Base-by-base conservation (phyloP, 208 protist species). In the Acanthamoeba healyi region DNA sequence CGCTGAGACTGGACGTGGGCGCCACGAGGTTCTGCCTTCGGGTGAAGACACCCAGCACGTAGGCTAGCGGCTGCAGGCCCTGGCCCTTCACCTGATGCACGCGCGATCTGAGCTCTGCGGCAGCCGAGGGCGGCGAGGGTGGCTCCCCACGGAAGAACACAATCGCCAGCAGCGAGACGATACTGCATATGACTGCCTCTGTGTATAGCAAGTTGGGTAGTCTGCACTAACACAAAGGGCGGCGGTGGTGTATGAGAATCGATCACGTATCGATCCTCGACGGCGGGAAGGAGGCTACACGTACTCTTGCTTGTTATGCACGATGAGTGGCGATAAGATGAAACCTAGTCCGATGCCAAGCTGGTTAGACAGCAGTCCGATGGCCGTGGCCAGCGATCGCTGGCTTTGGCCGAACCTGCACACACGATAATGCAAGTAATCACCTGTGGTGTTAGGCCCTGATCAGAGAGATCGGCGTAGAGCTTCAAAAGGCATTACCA, bases 71-170 rank as follows among this genome's bases (percentile, higher is more conserved):
- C n/a, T n/a, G n/a, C n/a, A n/a, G n/a, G n/a, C n/a, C n/a, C 29
- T 24, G 14, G n/a, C 70, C 70, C 38, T 79, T 38, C 5, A 7
- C 6, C n/a, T 67, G 58, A 42, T 42, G n/a, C 12, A 79, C 70
- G 29, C 70, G 70, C 12, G 10, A 42, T 32, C 24, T 79, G 70
- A 79, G 70, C 38, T 79, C 79, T 5, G 79, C 79, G 14, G 79
- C 19, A 6, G 79, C 79, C 3, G 46, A 63, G 7, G 79, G 79
- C 38, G 79, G 79, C 36, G 79, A 63, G 14, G 79, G 79, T 4
- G 79, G 14, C 40, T 54, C 79, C 3, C 79, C 79, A 9, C 79
- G 40, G 79, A 87, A 87, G 79, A 87, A 87, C 34, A 61, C 38
- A 42, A 87, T 87, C 38, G 49, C 46, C 15, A 40, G 44, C 6